phyloP scores from a whole-genome alignment of 108 stramenopile genomes.

The Pseudonitzschia pungens region DNA sequence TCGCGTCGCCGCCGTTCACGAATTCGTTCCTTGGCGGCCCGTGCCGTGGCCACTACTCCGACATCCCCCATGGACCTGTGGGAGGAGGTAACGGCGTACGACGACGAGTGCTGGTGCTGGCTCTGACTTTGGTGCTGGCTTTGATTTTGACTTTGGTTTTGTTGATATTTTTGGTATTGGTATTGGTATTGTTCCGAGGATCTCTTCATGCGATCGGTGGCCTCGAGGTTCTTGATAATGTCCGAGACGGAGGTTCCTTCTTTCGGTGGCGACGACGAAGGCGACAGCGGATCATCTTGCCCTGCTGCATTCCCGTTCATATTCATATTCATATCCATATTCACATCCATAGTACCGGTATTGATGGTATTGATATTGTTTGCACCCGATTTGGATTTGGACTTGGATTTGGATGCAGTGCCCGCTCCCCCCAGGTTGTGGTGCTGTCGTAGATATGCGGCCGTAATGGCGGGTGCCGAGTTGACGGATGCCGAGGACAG shows the following conservation, averaged over 20 bases:
- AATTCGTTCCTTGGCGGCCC: conserved; percentile 54
- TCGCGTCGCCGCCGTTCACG: conserved; percentile 42
- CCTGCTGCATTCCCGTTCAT: too few species aligned
- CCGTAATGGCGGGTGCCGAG: conserved; percentile 72
- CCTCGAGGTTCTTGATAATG: conserved; percentile 77
- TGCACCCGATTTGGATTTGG: too few species aligned
- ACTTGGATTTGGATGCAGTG: too few species aligned
- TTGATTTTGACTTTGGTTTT: conserved; percentile 37
- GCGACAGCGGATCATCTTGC: neutral
- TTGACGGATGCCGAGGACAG: conserved; percentile 58
- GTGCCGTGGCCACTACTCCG: conserved; percentile 30
- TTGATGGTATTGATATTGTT: too few species aligned
- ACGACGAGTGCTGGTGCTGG: too few species aligned
- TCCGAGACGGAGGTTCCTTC: conserved; percentile 70
- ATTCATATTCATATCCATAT: too few species aligned
- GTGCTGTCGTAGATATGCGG: conserved; percentile 59
- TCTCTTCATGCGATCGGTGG: conserved; percentile 29
- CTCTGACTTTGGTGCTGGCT: neutral
- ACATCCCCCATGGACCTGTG: conserved; percentile 35
- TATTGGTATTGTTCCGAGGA: neutral
- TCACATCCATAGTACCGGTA: too few species aligned
- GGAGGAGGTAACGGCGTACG: neutral
- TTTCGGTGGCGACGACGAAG: too few species aligned
- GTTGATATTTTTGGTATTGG: conserved; percentile 2
- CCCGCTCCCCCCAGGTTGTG: conserved; percentile 34